These are phyloP conservation scores for Tribonema minus DNA, from an alignment of 108 stramenopile species.

Conservation along the genomic window DNA sequence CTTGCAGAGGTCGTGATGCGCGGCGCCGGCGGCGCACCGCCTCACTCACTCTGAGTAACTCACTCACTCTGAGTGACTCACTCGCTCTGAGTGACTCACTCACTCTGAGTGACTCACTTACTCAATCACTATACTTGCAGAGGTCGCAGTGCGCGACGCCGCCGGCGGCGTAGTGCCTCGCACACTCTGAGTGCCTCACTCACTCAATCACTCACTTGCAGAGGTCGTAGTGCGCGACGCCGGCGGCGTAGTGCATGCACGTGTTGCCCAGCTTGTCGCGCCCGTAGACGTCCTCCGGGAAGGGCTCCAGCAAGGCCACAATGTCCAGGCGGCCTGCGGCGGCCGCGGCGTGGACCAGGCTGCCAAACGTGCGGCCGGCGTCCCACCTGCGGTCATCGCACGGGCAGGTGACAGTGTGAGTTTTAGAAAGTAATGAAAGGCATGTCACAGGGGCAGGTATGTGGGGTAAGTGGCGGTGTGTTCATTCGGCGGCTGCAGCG, in stretches of 20 bases:
- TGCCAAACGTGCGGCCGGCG: neutral
- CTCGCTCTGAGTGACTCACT: too few species aligned
- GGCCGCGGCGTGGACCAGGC: neutral
- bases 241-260: constrained; percentile 19
- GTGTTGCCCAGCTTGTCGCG: constrained; percentile 25
- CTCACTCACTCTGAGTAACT: too few species aligned
- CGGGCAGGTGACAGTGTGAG: neutral
- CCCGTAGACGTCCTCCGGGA: constrained; percentile 2
- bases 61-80: too few species aligned
- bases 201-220: too few species aligned
- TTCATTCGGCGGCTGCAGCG: neutral
- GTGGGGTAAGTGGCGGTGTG: neutral
- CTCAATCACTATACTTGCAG: too few species aligned
- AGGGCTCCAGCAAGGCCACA: constrained; percentile 27
- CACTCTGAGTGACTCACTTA: too few species aligned
- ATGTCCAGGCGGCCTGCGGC: neutral
- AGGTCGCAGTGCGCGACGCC: too few species aligned
- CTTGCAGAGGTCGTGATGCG: constrained; percentile 26
- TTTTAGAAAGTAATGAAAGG: neutral
- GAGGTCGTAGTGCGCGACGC: constrained; percentile 18
- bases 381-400: neutral
- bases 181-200: too few species aligned
- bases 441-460: too few species aligned
- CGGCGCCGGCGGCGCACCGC: constrained; percentile 15
- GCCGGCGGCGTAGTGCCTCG: too few species aligned